These are phyloP conservation scores for Scutellaria barbata DNA, from an alignment of 257 asterid species.

Conservation along the genomic window DNA sequence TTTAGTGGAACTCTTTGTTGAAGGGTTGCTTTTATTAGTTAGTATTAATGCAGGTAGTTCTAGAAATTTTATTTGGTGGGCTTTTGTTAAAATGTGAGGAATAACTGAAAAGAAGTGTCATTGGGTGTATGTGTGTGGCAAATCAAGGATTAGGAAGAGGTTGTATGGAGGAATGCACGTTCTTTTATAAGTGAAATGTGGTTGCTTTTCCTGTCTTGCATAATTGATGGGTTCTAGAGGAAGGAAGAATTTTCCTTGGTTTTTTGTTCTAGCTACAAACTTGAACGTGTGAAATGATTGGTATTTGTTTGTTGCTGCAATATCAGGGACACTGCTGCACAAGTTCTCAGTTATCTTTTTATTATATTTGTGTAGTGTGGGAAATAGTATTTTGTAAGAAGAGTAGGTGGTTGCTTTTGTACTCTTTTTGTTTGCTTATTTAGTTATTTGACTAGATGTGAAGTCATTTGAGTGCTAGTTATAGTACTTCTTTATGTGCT, in stretches of 20 bases:
- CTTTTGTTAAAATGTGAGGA: conserved; percentile 11
- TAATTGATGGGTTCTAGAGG: neutral
- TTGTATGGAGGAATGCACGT: neutral
- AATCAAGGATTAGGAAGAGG: neutral
- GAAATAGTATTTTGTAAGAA: neutral
- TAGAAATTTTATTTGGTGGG: conserved; percentile 11
- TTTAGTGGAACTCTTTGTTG: neutral
- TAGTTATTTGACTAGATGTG: neutral
- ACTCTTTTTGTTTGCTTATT: neutral
- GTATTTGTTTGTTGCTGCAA: neutral
- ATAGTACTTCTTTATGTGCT: neutral
- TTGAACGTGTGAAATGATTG: neutral
- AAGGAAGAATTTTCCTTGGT: neutral
- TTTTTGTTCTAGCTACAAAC: neutral
- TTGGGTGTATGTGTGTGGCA: neutral
- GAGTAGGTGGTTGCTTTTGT: conserved; percentile 1
- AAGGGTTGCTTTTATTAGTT: neutral
- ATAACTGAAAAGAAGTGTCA: neutral
- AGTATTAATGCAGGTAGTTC: neutral
- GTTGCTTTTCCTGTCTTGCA: neutral
- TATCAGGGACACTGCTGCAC: neutral
- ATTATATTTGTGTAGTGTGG: neutral
- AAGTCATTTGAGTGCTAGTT: conserved; percentile 13
- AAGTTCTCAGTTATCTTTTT: neutral
- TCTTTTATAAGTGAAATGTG: neutral